Evolutionary conservation across 2,329 filamentous ascomycete species (phyloP), one percentile per base, ranked within the genome.

Genomic region (Neonectria faginata): DNA sequence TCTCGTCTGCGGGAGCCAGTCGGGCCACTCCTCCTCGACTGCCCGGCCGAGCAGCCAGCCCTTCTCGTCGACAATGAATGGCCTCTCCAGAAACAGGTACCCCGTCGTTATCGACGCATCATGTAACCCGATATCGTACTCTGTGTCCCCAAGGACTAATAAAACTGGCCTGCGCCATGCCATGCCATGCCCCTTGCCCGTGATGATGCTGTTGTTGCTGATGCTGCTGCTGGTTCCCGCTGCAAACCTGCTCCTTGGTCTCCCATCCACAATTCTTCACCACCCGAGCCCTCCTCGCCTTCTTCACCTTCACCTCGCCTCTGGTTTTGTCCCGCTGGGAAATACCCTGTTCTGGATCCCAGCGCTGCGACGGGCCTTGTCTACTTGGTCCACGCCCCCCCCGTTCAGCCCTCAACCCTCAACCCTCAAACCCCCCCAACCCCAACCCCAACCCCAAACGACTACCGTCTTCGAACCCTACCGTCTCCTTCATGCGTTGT

Each of bases 401-500:
- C 62, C 66, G 64, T 69, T 73, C 71, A 73, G 70, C 70, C 71
- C 66, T 73, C 69, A 56, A 62, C 70, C 71, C 66, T 73, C 69
- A 56, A 62, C 64, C 66, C 60, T 67, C 57, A 18, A 44, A 62
- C 66, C 60, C 68, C 67, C 63, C 67, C 41, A 58, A 53, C 62
- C 71, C 71, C 66, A 72, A 70, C 66, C 67, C 58, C 56, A 70
- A 67, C 69, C 67, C 71, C 70, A 73, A 74, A 74, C 72, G 69
- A 73, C 71, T 71, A 73, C 70, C 66, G 70, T 74, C 70, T 71
- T 74, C 69, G 66, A 70, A 73, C 70, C 70, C 65, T 71, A 73
- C 70, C 67, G 60, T 54, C 60, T 64, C 57, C 65, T 70, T 74
- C 67, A 74, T 74, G 72, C 70, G 71, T 63, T 74, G 65, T 72